Base-by-base conservation (phyloP, 2,329 filamentous ascomycete genomes). In the Colletotrichum aenigma region DNA sequence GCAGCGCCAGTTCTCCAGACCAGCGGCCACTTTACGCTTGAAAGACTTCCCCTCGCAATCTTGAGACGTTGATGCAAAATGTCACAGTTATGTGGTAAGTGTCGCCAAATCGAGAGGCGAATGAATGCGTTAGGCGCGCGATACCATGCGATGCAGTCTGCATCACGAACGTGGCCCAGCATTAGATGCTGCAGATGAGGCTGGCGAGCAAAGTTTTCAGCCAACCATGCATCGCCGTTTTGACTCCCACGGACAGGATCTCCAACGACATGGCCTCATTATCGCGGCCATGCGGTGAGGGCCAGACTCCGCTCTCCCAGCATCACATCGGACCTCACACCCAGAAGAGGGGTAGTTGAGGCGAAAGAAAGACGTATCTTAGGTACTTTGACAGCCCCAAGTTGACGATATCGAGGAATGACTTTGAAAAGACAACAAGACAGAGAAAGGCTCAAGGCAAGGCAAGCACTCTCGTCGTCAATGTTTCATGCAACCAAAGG, bases 401-500 rank as follows among this genome's bases (percentile, higher is more conserved):
- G 21, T 52, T n/a, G 36, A 55, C 26, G n/a, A 52, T 52, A 58
- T 71, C 52, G 43, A 70, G n/a, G 10, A 52, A 52, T 21, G 6
- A 52, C 43, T 52, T 21, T 52, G 43, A 48, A 13, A 52, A 21
- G n/a, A 21, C 43, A 5, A 48, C 43, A 21, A 52, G 56, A 60
- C 15, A 60, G 56, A 60, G 26, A 74, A 48, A 60, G 66, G 58
- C 66, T 58, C 36, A 70, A 67, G 55, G 16, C n/a, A 26, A 13
- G 38, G 38, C 38, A 48, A 61, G 13, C 60, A 66, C 15, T 21
- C 68, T 67, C 69, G 73, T 66, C 73, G 62, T 67, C 73, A 43
- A 72, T 68, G 73, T 75, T 75, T 75, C 73, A 75, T 72, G 69
- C 73, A 34, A 64, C 69, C 73, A 72, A 56, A 64, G 52, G 62